Evolutionary conservation across 2,329 filamentous ascomycete species (phyloP).

Genomic region (Biscogniauxia sp.): DNA sequence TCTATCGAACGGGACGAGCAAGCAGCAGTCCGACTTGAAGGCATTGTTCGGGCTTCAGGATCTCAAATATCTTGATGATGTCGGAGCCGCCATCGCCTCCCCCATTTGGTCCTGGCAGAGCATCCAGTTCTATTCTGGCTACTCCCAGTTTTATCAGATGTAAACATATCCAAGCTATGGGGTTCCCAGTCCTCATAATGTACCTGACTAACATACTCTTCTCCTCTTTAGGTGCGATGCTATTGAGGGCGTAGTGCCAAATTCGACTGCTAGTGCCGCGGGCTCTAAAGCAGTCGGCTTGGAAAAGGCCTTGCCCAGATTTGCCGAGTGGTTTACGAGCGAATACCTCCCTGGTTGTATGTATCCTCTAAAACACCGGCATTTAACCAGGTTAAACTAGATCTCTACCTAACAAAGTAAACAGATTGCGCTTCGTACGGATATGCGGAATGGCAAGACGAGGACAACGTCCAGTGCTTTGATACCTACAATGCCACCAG

Average conservation of each 20-base stretch:
- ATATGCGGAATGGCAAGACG: slow-evolving; percentile 43
- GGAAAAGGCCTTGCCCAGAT: slow-evolving; percentile 51
- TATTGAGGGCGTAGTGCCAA: slow-evolving; percentile 34
- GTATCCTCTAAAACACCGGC: too few species aligned
- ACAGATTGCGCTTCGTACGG: slow-evolving; percentile 42
- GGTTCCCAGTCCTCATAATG: not conserved
- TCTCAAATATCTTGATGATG: slow-evolving; percentile 51
- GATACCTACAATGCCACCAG: slow-evolving; percentile 50
- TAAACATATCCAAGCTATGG: not conserved
- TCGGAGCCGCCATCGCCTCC: slow-evolving; percentile 37
- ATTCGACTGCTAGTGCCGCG: slow-evolving; percentile 25
- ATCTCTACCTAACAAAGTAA: slow-evolving; percentile 1
- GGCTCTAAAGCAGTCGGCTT: slow-evolving; percentile 50
- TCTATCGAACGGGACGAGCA: slow-evolving; percentile 39
- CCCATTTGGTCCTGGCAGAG: slow-evolving; percentile 36
- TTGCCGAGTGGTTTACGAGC: slow-evolving; percentile 51
- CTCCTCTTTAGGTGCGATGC: slow-evolving; percentile 20
- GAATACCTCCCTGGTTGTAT: slow-evolving; percentile 46
- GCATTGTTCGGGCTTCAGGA: slow-evolving; percentile 48
- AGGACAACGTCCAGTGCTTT: slow-evolving; percentile 47
- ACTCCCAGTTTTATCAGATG: slow-evolving; percentile 37
- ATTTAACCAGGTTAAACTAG: too few species aligned
- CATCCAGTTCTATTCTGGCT: slow-evolving; percentile 34
- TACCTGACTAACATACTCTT: not conserved
- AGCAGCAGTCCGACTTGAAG: slow-evolving; percentile 46